Conservation (phyloP, 208 protist species). For the Crithidia sp. region DNA sequence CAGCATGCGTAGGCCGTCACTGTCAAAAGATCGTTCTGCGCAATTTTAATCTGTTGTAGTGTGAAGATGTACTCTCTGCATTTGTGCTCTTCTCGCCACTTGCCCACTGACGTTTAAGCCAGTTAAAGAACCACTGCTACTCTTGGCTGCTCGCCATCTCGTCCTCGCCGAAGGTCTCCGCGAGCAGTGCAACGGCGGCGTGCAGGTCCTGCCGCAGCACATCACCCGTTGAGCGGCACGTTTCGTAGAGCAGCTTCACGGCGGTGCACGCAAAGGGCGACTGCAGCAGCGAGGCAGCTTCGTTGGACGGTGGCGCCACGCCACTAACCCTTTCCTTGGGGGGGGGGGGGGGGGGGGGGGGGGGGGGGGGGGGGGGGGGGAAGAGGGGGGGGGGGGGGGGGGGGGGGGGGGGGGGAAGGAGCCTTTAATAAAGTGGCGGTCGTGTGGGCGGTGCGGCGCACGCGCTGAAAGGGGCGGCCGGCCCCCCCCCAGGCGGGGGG, state of each 20-base stretch:
- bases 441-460: background rate
- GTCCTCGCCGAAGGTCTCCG: slow-evolving; percentile 37
- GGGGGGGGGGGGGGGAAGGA: background rate
- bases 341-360: no score
- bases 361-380: no score
- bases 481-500: no score
- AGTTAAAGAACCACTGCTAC: background rate
- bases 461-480: no score
- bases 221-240: slow-evolving; percentile 33
- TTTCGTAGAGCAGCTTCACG: slow-evolving; percentile 60
- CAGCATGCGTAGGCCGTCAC: no score
- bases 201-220: slow-evolving; percentile 50
- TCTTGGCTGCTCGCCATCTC: background rate
- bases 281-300: slow-evolving; percentile 6
- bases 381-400: no score
- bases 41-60: no score
- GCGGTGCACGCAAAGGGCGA: slow-evolving; percentile 37
- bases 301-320: background rate
- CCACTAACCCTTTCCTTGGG: no score
- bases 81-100: no score
- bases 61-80: no score
- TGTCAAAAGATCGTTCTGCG: no score
- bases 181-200: slow-evolving; percentile 41
- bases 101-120: no score
- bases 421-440: background rate